Percentiles rank a stretch among this genome's conserved stretches.
These are phyloP conservation scores for Arachnopeziza araneosa DNA, from an alignment of 2,329 filamentous ascomycete species.

Conservation along the genomic window DNA sequence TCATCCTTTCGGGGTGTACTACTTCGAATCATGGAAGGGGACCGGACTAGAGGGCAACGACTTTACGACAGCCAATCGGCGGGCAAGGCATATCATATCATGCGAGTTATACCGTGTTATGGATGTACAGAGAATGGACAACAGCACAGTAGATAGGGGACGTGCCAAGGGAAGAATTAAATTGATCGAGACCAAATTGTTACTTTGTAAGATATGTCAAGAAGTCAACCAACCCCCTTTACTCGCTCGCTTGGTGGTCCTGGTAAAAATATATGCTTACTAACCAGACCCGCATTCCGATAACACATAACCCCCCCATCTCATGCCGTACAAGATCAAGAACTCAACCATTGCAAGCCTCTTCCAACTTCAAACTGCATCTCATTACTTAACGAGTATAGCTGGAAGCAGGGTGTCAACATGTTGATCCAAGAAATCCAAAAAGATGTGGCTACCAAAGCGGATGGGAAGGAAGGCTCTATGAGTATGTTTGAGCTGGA, in stretches of 20 bases:
- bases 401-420: conserved; percentile 15
- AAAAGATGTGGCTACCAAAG: conserved; percentile 53
- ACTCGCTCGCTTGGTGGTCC: not conserved
- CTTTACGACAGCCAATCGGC: not conserved
- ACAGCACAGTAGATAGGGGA: not conserved
- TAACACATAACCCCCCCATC: not conserved
- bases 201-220: not conserved
- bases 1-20: not conserved
- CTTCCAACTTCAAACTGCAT: too few relatives aligned
- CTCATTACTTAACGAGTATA: too few relatives aligned
- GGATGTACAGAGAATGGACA: not conserved
- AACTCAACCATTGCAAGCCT: too few relatives aligned
- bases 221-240: not conserved
- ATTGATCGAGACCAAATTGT: not conserved
- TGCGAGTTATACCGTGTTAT: not conserved
- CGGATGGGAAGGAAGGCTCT: conserved; percentile 44
- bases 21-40: not conserved
- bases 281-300: not conserved
- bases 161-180: not conserved
- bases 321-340: not conserved
- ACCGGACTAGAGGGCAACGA: not conserved
- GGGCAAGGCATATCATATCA: not conserved
- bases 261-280: not conserved
- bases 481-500: conserved; percentile 41
- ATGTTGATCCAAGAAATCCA: conserved; percentile 57